A percentile compares a stretch with the other conserved stretches of the same genome.
Evolutionary conservation across 1,284 basidiomycete species (phyloP).

Genomic region (Trametes pubescens): DNA sequence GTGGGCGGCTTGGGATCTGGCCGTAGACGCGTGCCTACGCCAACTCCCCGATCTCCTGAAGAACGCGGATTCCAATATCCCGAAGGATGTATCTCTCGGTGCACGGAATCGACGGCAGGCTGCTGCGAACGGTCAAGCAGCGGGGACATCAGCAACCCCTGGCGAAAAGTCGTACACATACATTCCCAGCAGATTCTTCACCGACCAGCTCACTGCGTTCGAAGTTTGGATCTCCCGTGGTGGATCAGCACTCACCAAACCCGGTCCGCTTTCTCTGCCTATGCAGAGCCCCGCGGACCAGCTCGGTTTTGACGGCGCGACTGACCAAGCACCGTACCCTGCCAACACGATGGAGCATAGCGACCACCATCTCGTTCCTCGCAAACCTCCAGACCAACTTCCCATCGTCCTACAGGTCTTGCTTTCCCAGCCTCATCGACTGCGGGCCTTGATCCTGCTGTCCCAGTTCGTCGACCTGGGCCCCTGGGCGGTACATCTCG

Average conservation of each 20-base stretch:
- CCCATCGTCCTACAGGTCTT: slow-evolving; percentile 98
- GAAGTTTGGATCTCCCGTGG: slow-evolving; percentile 98
- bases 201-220: slow-evolving; percentile 96
- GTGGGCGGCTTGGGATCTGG: slow-evolving; percentile 98
- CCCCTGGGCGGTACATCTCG: slow-evolving; percentile 97
- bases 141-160: slow-evolving; percentile 46
- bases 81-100: slow-evolving; percentile 44
- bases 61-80: slow-evolving; percentile 52
- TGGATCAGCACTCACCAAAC: slow-evolving; percentile 80
- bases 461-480: slow-evolving; percentile 98
- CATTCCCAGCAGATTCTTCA: slow-evolving; percentile 93
- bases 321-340: slow-evolving; percentile 24
- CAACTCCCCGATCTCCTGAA: slow-evolving; percentile 92
- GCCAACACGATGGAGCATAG: slow-evolving; percentile 30
- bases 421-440: slow-evolving; percentile 94
- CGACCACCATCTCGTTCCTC: slow-evolving; percentile 74
- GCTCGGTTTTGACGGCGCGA: slow-evolving; percentile 31
- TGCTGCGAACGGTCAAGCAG: slow-evolving; percentile 31
- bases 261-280: slow-evolving; percentile 77
- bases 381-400: slow-evolving; percentile 94
- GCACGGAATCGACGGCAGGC: slow-evolving; percentile 42
- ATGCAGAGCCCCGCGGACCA: slow-evolving; percentile 47
- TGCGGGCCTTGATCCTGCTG: slow-evolving; percentile 95
- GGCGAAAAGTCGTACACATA: slow-evolving; percentile 70
- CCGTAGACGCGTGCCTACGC: slow-evolving; percentile 94